Evolutionary conservation across 129 eudicot genomes (phyloP).

Genomic region (Pittosporum tobira): DNA sequence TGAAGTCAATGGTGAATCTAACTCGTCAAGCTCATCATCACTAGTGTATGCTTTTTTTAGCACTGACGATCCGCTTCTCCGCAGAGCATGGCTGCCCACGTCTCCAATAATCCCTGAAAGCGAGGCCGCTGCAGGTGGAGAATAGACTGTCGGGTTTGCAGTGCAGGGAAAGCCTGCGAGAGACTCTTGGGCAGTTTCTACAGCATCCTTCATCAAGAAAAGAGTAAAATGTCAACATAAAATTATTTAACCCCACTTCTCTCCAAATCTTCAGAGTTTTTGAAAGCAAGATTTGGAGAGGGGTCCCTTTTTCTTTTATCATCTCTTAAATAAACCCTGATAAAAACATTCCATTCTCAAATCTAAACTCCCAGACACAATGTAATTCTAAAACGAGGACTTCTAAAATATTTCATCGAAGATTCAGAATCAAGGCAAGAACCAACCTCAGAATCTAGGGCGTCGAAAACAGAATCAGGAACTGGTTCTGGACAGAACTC

Average conservation of each 20-base stretch:
- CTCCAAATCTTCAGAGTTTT: too few species aligned
- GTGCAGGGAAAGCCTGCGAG: slow-evolving; percentile 47
- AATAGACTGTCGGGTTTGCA: slow-evolving; percentile 45
- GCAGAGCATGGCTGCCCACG: slow-evolving; percentile 36
- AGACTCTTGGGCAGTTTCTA: slow-evolving; percentile 29
- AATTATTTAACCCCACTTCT: too few species aligned
- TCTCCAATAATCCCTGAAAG: slow-evolving; percentile 33
- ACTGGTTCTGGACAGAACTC: slow-evolving; percentile 55
- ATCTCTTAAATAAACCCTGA: too few species aligned
- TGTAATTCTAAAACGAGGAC: too few species aligned
- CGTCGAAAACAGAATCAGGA: slow-evolving; percentile 41
- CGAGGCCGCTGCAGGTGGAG: slow-evolving; percentile 61
- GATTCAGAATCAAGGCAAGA: not conserved
- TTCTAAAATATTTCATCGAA: too few species aligned
- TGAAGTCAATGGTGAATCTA: slow-evolving; percentile 59
- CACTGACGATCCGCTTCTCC: slow-evolving; percentile 49
- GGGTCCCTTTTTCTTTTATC: too few species aligned
- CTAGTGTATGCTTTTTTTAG: slow-evolving; percentile 74
- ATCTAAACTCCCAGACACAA: too few species aligned
- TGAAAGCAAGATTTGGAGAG: too few species aligned
- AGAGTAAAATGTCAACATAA: too few species aligned
- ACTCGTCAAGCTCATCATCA: slow-evolving; percentile 84
- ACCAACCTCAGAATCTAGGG: slow-evolving; percentile 66
- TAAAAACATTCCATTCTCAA: too few species aligned
- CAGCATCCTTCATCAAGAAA: slow-evolving; percentile 29